Conservation (phyloP, 306 rosid species). For the Quillaja saponaria region DNA sequence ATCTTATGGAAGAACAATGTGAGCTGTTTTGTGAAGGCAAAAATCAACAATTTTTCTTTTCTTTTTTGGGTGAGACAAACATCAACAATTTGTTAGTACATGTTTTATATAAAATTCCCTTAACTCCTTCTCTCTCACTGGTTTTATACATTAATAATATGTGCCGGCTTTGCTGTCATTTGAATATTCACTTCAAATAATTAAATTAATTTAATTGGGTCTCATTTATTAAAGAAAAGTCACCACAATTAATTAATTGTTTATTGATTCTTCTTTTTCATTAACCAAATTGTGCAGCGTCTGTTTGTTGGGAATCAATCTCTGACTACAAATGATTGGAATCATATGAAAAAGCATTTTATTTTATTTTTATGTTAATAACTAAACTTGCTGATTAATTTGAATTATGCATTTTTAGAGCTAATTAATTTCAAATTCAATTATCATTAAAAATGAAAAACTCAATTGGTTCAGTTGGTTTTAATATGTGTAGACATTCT, state of each 20-base stretch:
- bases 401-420: too few relatives aligned
- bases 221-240: conserved; percentile 30
- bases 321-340: conserved; percentile 58
- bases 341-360: conserved; percentile 27
- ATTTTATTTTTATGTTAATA: conserved; percentile 12
- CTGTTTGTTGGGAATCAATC: conserved; percentile 39
- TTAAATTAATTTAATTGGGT: conserved; percentile 21
- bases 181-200: conserved; percentile 32
- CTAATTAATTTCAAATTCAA: too few relatives aligned
- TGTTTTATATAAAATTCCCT: too few relatives aligned
- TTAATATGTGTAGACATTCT: too few relatives aligned
- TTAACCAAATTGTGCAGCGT: conserved; percentile 36
- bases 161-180: conserved; percentile 63
- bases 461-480: too few relatives aligned
- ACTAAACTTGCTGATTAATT: too few relatives aligned
- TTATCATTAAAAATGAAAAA: too few relatives aligned
- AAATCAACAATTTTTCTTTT: conserved; percentile 34
- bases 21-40: conserved; percentile 78
- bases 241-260: conserved; percentile 34
- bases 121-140: conserved; percentile 19
- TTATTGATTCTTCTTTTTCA: conserved; percentile 24
- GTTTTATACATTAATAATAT: conserved; percentile 40
- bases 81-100: too few relatives aligned
- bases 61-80: conserved; percentile 23
- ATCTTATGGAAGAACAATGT: conserved; percentile 51